phyloP scores from a whole-genome alignment of 2,329 filamentous ascomycete species.

The Camptophora hylomeconis region DNA sequence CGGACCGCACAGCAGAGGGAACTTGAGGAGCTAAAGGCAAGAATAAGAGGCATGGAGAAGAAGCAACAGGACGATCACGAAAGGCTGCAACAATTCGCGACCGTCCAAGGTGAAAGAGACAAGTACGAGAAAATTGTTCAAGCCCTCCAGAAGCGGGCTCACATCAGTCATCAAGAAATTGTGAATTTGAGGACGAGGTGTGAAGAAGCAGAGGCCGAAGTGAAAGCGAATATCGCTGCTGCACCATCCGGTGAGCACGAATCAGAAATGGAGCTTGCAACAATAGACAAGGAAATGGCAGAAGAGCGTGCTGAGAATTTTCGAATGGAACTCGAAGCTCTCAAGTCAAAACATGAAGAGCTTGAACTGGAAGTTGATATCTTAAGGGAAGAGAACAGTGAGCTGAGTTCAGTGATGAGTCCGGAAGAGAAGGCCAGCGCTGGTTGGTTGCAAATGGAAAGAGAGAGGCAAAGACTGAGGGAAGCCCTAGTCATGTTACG shows the following conservation, averaged over 20 bases:
- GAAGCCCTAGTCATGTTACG: conserved; percentile 74
- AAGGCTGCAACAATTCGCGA: conserved; percentile 65
- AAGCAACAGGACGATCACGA: conserved; percentile 78
- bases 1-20: conserved; percentile 45
- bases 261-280: conserved; percentile 68
- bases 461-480: conserved; percentile 73
- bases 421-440: conserved; percentile 76
- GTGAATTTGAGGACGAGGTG: conserved; percentile 61
- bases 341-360: conserved; percentile 69
- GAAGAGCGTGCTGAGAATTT: conserved; percentile 79
- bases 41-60: conserved; percentile 74
- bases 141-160: conserved; percentile 79
- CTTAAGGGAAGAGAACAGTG: conserved; percentile 71
- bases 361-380: conserved; percentile 80
- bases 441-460: conserved; percentile 84
- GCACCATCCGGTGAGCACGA: conserved; percentile 70
- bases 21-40: conserved; percentile 78
- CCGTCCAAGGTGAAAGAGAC: conserved; percentile 47
- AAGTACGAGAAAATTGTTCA: conserved; percentile 67
- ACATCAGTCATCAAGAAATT: conserved; percentile 71
- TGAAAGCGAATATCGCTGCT: conserved; percentile 33
- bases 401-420: conserved; percentile 71
- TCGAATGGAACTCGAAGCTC: conserved; percentile 64
- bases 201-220: conserved; percentile 52
- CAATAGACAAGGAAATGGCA: conserved; percentile 88